These are phyloP conservation scores for Claviceps maximensis DNA, from an alignment of 2,329 filamentous ascomycete species.

Conservation along the genomic window DNA sequence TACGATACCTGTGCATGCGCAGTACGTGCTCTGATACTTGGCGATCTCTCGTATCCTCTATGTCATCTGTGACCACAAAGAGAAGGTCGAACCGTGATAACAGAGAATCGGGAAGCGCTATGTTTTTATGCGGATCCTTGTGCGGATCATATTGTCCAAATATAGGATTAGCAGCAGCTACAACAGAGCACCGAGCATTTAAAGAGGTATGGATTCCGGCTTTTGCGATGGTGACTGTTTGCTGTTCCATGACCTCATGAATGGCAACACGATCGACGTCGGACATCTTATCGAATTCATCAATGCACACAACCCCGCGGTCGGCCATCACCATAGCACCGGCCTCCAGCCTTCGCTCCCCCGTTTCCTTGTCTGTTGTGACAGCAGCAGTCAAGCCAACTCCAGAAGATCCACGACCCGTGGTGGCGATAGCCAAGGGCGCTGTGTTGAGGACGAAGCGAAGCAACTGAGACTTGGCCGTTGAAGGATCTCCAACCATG, in stretches of 20 bases:
- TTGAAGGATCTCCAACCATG: constrained; percentile 98
- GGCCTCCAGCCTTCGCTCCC: constrained; percentile 84
- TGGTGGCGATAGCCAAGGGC: constrained; percentile 90
- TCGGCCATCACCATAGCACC: constrained; percentile 98
- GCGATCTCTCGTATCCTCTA: constrained; percentile 83
- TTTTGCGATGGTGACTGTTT: constrained; percentile 97
- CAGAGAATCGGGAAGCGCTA: constrained; percentile 88
- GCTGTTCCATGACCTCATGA: constrained; percentile 99
- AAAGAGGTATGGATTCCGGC: constrained; percentile 95
- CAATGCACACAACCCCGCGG: constrained; percentile 94
- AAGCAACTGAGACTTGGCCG: constrained; percentile 93
- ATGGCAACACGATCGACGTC: constrained; percentile 96
- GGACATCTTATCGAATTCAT: constrained; percentile 99
- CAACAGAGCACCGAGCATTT: constrained; percentile 90
- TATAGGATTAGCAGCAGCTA: constrained; percentile 93
- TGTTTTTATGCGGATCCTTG: constrained; percentile 98
- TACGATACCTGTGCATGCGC: constrained; percentile 91
- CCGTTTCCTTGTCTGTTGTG: constrained; percentile 93
- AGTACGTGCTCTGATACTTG: constrained; percentile 92
- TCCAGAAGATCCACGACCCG: constrained; percentile 88
- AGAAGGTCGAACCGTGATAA: constrained; percentile 96
- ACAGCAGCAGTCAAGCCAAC: constrained; percentile 96
- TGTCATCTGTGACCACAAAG: constrained; percentile 96
- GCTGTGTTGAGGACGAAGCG: constrained; percentile 96
- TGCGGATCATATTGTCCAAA: constrained; percentile 98